Conservation (phyloP, 176 grass and related monocot species). For the Typha latifolia region DNA sequence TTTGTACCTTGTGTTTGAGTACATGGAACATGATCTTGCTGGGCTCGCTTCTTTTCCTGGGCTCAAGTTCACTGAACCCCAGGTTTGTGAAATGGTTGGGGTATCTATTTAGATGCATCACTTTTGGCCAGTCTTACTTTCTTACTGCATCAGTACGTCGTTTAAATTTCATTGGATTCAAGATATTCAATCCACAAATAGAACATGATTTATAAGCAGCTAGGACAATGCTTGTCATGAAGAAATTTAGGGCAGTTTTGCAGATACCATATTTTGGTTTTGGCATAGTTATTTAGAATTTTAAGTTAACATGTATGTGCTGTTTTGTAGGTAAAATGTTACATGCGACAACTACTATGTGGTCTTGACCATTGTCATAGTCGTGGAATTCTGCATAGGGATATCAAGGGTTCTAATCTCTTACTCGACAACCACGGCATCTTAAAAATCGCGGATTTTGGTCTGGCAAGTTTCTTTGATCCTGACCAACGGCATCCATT, state of each 20-base stretch:
- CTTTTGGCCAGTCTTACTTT: background rate
- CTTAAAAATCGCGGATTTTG: slow-evolving; percentile 97
- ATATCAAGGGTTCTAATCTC: slow-evolving; percentile 99
- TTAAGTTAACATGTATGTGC: background rate
- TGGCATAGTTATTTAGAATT: no score
- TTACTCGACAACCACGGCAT: slow-evolving; percentile 87
- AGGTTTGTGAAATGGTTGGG: slow-evolving; percentile 34
- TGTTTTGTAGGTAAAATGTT: slow-evolving; percentile 85
- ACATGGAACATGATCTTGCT: slow-evolving; percentile 96
- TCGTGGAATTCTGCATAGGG: slow-evolving; percentile 80
- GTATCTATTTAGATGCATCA: no score
- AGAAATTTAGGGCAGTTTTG: no score
- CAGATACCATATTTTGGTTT: no score
- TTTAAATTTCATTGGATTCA: background rate
- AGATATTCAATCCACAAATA: no score
- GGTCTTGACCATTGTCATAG: slow-evolving; percentile 97
- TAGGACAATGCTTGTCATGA: no score
- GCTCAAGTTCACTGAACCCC: slow-evolving; percentile 75
- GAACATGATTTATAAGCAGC: no score
- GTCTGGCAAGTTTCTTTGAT: slow-evolving; percentile 93
- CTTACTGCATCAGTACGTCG: background rate
- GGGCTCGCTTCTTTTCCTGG: slow-evolving; percentile 90
- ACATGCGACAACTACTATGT: slow-evolving; percentile 90
- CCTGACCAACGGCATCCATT: slow-evolving; percentile 77
- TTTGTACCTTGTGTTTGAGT: slow-evolving; percentile 99